Percentiles rank a stretch among this genome's conserved stretches.
These are phyloP conservation scores for Umbelopsis ramanniana DNA, from an alignment of 192 early-diverging fungal species.

Conservation along the genomic window DNA sequence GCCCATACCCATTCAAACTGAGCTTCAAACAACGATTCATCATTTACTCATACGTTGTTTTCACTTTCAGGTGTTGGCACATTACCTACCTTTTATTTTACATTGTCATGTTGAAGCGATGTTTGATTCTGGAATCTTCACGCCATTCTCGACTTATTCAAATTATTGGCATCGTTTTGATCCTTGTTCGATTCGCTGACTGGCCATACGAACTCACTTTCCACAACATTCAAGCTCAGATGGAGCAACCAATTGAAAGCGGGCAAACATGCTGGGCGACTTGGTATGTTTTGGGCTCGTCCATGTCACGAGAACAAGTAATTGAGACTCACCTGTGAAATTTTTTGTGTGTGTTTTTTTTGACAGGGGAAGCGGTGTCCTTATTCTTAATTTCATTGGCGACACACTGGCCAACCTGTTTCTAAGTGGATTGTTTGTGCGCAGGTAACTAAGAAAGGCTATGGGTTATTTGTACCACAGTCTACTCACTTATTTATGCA, in stretches of 20 bases:
- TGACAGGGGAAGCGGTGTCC: constrained; percentile 35
- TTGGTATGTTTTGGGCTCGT: neutral
- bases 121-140: constrained; percentile 31
- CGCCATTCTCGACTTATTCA: constrained; percentile 31
- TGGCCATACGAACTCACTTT: constrained; percentile 40
- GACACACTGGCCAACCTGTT: constrained; percentile 40
- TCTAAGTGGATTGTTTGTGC: constrained; percentile 42
- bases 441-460: constrained; percentile 25
- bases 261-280: constrained; percentile 30
- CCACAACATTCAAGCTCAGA: constrained; percentile 13
- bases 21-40: neutral
- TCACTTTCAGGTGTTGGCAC: constrained; percentile 28
- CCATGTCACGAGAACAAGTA: too few relatives aligned
- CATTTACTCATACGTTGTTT: neutral
- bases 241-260: neutral
- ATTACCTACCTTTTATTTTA: constrained; percentile 33
- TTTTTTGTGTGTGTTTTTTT: too few relatives aligned
- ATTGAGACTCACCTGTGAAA: too few relatives aligned
- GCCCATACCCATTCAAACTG: constrained; percentile 6
- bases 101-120: constrained; percentile 35
- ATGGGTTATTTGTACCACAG: neutral
- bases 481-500: neutral
- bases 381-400: constrained; percentile 43
- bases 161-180: constrained; percentile 25
- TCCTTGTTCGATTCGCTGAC: constrained; percentile 35